These are phyloP conservation scores for Phyllosticta capitalensis DNA, from an alignment of 2,329 filamentous ascomycete species.

Conservation along the genomic window DNA sequence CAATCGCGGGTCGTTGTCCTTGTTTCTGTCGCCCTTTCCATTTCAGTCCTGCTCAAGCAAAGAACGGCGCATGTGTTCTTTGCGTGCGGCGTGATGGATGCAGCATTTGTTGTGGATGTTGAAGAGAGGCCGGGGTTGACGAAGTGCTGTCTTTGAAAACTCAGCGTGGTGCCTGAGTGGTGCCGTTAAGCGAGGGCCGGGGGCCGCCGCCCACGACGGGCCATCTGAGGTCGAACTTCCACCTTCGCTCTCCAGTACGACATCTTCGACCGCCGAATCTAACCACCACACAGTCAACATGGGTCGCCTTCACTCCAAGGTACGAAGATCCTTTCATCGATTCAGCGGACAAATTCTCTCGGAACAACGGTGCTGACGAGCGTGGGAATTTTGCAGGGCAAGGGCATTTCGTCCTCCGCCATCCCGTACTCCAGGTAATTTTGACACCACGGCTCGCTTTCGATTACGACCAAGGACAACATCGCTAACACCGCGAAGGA, in stretches of 20 bases:
- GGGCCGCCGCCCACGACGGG: slow-evolving; percentile 6
- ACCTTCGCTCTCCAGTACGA: slow-evolving; percentile 7
- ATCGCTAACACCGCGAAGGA: slow-evolving; percentile 36
- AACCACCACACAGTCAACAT: slow-evolving; percentile 45
- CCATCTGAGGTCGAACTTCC: slow-evolving; percentile 8
- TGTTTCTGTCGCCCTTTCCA: background rate
- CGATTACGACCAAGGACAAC: background rate
- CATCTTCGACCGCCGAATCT: slow-evolving; percentile 16
- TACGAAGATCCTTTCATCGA: background rate
- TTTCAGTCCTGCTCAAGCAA: too few species aligned
- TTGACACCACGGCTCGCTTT: background rate
- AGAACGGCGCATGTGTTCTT: background rate
- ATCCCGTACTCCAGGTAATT: slow-evolving; percentile 73
- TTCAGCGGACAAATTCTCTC: background rate
- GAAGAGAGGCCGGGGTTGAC: background rate
- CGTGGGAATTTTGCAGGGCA: slow-evolving; percentile 40
- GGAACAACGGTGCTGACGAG: background rate
- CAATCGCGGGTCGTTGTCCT: background rate
- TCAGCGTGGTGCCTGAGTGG: background rate
- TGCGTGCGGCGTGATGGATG: background rate
- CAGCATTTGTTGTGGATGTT: background rate
- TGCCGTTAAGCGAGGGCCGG: slow-evolving; percentile 19
- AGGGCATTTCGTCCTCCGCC: slow-evolving; percentile 94
- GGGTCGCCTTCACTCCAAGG: slow-evolving; percentile 91
- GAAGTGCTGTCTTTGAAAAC: background rate